Conservation (phyloP, 139 green algal genomes). For the Edaphochlamys debaryana region DNA sequence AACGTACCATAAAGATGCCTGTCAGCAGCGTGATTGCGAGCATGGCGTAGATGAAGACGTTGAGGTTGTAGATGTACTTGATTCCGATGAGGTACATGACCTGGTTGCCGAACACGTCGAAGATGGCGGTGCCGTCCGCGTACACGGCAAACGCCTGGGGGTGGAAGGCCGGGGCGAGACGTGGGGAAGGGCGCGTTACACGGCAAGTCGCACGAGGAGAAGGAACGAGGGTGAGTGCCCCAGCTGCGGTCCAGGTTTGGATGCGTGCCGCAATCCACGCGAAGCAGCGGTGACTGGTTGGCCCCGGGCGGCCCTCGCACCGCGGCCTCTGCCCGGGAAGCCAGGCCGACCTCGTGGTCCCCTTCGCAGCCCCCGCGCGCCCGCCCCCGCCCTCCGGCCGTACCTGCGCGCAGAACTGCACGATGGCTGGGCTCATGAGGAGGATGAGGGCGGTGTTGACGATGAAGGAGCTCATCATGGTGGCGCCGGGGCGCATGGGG, state of each 20-base stretch:
- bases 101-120: slow-evolving; percentile 88
- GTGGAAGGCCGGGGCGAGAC: not conserved
- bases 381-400: not conserved
- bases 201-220: too few relatives aligned
- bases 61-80: slow-evolving; percentile 86
- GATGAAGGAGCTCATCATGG: slow-evolving; percentile 95
- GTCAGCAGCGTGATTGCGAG: slow-evolving; percentile 56
- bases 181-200: too few relatives aligned
- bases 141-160: slow-evolving; percentile 84
- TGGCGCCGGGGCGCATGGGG: slow-evolving; percentile 83
- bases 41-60: slow-evolving; percentile 86
- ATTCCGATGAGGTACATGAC: slow-evolving; percentile 84
- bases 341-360: too few relatives aligned
- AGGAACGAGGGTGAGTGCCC: too few relatives aligned
- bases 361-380: too few relatives aligned
- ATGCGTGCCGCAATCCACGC: too few relatives aligned
- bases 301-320: too few relatives aligned
- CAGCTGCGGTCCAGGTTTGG: too few relatives aligned
- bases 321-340: too few relatives aligned
- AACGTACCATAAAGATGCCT: slow-evolving; percentile 27
- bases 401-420: slow-evolving; percentile 91
- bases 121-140: slow-evolving; percentile 83
- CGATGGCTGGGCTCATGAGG: slow-evolving; percentile 83
- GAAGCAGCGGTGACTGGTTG: too few relatives aligned
- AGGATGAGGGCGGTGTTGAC: slow-evolving; percentile 97